Evolutionary conservation across 2,329 filamentous ascomycete genomes (phyloP).

Genomic region (Penicillium sp.): DNA sequence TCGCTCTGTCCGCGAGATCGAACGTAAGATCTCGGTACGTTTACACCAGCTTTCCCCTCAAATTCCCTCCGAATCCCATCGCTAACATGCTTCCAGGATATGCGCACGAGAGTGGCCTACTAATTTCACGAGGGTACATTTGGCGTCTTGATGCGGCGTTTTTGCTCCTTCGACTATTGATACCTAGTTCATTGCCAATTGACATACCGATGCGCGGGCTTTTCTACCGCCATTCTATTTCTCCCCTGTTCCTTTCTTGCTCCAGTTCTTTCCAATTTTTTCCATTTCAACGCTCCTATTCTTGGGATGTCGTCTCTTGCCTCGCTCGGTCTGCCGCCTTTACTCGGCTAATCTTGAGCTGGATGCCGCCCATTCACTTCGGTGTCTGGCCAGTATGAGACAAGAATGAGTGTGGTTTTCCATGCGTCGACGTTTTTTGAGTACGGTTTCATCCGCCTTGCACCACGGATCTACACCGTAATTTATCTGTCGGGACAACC

Average conservation of each 20-base stretch:
- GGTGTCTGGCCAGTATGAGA: constrained; percentile 50
- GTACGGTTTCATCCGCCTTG: constrained; percentile 53
- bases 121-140: constrained; percentile 38
- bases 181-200: constrained; percentile 33
- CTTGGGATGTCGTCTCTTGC: constrained; percentile 52
- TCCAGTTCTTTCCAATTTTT: constrained; percentile 1
- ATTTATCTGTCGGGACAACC: constrained; percentile 54
- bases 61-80: neutral
- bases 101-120: constrained; percentile 64
- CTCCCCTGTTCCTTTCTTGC: neutral
- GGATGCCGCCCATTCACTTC: constrained; percentile 41
- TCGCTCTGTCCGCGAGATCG: constrained; percentile 87
- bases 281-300: neutral
- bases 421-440: constrained; percentile 55
- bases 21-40: constrained; percentile 84
- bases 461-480: constrained; percentile 49
- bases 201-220: constrained; percentile 23
- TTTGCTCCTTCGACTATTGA: constrained; percentile 33
- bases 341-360: constrained; percentile 49
- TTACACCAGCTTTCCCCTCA: neutral
- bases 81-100: constrained; percentile 52
- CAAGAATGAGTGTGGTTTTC: constrained; percentile 47
- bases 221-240: constrained; percentile 17
- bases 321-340: constrained; percentile 56
- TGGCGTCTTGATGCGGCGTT: constrained; percentile 36